These are phyloP conservation scores for Thelonectria blattea DNA, from an alignment of 2,329 filamentous ascomycete genomes.

Conservation along the genomic window DNA sequence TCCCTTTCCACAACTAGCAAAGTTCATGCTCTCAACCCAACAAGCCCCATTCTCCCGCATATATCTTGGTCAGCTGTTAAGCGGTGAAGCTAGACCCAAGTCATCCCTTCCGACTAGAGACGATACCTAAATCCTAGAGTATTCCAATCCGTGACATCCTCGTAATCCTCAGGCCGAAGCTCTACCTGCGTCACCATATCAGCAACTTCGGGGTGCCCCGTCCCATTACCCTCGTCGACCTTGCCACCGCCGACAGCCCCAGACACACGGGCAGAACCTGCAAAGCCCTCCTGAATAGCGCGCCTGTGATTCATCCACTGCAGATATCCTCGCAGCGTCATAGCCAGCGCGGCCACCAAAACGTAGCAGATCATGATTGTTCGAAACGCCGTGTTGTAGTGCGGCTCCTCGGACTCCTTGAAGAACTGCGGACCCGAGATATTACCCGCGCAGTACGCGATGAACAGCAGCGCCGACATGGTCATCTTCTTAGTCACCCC, in stretches of 20 bases:
- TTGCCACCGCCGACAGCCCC: constrained; percentile 43
- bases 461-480: constrained; percentile 60
- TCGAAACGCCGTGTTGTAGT: constrained; percentile 59
- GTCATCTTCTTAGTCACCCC: constrained; percentile 68
- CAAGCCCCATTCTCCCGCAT: too few relatives aligned
- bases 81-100: too few relatives aligned
- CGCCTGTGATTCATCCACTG: constrained; percentile 52
- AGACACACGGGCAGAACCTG: constrained; percentile 45
- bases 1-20: too few relatives aligned
- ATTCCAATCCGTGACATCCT: constrained; percentile 68
- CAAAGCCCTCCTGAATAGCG: constrained; percentile 50
- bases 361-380: constrained; percentile 63
- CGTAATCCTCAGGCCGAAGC: constrained; percentile 49
- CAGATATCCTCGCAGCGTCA: constrained; percentile 54
- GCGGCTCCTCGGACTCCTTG: constrained; percentile 53
- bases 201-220: not conserved
- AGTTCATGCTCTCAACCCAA: too few relatives aligned
- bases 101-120: constrained; percentile 38
- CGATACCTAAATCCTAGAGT: constrained; percentile 65
- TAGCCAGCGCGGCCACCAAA: constrained; percentile 53
- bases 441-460: constrained; percentile 63
- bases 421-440: constrained; percentile 64
- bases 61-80: too few relatives aligned
- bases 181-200: constrained; percentile 8
- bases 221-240: constrained; percentile 7